phyloP scores from a whole-genome alignment of 2,329 filamentous ascomycete genomes.

The Fusarium duplospermum region DNA sequence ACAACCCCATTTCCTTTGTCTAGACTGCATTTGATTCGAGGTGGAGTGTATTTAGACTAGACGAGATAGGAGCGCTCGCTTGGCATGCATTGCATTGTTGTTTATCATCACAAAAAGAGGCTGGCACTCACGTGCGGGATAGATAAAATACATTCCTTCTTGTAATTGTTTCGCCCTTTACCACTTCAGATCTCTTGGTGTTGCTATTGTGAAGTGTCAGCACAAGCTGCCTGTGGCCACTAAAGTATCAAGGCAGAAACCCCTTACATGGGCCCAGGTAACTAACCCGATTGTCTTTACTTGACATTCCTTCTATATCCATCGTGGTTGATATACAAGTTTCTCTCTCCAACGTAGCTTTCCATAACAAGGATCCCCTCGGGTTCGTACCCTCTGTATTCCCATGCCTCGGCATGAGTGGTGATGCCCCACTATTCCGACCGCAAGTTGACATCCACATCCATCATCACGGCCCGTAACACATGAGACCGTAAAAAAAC shows the following conservation, averaged over 20 bases:
- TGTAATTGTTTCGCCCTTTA: neutral
- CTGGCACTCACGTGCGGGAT: neutral
- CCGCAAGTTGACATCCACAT: conserved; percentile 1
- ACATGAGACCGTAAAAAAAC: neutral
- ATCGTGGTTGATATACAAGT: neutral
- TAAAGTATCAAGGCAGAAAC: neutral
- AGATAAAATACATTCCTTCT: neutral
- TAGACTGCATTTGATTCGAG: neutral
- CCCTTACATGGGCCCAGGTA: neutral
- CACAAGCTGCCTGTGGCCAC: neutral
- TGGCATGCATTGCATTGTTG: neutral
- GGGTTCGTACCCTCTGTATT: neutral
- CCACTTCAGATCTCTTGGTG: neutral
- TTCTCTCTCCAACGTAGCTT: neutral
- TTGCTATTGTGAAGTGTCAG: neutral
- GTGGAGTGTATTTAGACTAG: neutral
- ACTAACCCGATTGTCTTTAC: neutral
- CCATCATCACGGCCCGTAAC: neutral
- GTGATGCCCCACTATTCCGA: conserved; percentile 31
- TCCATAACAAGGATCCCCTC: neutral
- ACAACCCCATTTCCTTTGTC: neutral
- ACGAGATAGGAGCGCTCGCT: neutral
- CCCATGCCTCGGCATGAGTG: conserved; percentile 18
- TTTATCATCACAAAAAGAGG: neutral
- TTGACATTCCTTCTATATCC: neutral